phyloP scores from a whole-genome alignment of 805 yeast species.

The Candida ovalis region DNA sequence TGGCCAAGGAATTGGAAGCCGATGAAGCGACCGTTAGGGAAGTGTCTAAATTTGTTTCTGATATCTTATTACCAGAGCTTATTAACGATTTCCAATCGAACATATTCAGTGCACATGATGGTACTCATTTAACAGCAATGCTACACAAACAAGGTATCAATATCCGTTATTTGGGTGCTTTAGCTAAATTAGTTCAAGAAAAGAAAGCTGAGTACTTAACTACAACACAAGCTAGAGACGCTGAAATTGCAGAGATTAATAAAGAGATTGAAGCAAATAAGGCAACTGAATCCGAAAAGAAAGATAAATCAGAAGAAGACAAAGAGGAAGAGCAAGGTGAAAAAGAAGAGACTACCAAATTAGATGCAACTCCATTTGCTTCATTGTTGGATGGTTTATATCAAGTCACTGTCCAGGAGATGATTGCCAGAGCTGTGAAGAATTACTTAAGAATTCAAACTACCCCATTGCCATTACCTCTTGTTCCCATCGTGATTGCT shows the following conservation, averaged over 20 bases:
- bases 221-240: constrained; percentile 20
- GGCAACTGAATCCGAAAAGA: constrained; percentile 20
- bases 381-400: constrained; percentile 47
- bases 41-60: constrained; percentile 59
- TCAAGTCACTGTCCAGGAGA: constrained; percentile 54
- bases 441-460: constrained; percentile 59
- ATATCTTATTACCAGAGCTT: constrained; percentile 58
- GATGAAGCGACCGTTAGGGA: constrained; percentile 67
- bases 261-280: constrained; percentile 7
- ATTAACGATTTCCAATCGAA: constrained; percentile 51
- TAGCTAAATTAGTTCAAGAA: constrained; percentile 35
- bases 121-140: constrained; percentile 61
- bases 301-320: constrained; percentile 31
- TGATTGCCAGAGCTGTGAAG: constrained; percentile 76
- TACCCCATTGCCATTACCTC: constrained; percentile 43
- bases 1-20: constrained; percentile 33
- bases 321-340: constrained; percentile 32
- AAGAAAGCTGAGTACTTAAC: constrained; percentile 21
- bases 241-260: constrained; percentile 32
- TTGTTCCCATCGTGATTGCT: constrained; percentile 58
- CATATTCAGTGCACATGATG: constrained; percentile 70
- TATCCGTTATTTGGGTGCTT: constrained; percentile 76
- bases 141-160: constrained; percentile 85
- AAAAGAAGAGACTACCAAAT: constrained; percentile 32
- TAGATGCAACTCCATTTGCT: constrained; percentile 39